Percentiles rank a stretch among this genome's conserved stretches.
phyloP scores from a whole-genome alignment of 257 asterid species.

The Thymus mandschuricus region DNA sequence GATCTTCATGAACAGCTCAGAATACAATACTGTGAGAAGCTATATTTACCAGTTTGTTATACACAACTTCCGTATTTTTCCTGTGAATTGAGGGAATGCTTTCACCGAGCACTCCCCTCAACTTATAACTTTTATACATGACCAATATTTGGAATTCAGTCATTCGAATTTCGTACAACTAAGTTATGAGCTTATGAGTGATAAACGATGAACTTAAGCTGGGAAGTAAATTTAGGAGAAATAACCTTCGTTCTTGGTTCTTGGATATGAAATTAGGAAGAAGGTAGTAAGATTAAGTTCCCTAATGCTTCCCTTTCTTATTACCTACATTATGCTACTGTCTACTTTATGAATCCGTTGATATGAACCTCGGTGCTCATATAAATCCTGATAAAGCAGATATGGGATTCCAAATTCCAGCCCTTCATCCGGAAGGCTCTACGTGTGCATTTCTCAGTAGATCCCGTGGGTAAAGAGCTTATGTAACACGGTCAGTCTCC shows the following conservation, averaged over 20 bases:
- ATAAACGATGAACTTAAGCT: too few species aligned
- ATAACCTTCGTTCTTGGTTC: neutral
- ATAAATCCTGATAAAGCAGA: slow-evolving; percentile 44
- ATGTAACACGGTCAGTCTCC: slow-evolving; percentile 55
- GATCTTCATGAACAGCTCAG: slow-evolving; percentile 69
- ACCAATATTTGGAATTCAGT: neutral
- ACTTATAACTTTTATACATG: neutral
- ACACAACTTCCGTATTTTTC: slow-evolving; percentile 11
- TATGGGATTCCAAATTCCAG: slow-evolving; percentile 56
- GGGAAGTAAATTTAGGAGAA: neutral
- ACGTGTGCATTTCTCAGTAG: slow-evolving; percentile 55
- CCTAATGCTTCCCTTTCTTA: slow-evolving; percentile 8
- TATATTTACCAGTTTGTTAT: slow-evolving; percentile 25
- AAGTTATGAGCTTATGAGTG: neutral
- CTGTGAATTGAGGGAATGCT: slow-evolving; percentile 17
- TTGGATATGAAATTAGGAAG: slow-evolving; percentile 7
- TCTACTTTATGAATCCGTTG: neutral
- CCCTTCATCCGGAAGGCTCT: slow-evolving; percentile 55
- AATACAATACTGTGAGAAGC: slow-evolving; percentile 60
- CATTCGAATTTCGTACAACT: neutral
- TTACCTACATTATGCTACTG: neutral
- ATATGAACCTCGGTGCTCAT: slow-evolving; percentile 24
- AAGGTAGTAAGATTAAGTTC: neutral
- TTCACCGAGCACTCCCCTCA: neutral
- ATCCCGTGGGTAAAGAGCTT: slow-evolving; percentile 74